A percentile compares a stretch with the other conserved stretches of the same genome.
Evolutionary conservation across 495 filamentous ascomycete genomes (phyloP).

Genomic region (Penicillium silybi): DNA sequence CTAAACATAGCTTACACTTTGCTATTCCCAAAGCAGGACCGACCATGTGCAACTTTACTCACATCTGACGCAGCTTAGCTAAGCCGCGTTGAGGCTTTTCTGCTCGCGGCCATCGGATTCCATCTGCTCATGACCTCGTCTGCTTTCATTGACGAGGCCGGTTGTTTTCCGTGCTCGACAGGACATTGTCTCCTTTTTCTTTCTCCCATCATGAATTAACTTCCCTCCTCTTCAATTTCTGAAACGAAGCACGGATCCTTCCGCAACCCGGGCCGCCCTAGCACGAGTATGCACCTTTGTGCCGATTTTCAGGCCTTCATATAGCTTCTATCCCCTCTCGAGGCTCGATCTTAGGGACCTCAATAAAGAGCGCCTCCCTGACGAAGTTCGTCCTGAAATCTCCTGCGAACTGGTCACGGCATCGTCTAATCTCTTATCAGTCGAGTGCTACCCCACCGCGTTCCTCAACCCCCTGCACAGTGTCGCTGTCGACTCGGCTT

Average conservation of each 20-base stretch:
- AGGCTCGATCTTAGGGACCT: not conserved
- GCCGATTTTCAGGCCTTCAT: constrained; percentile 9
- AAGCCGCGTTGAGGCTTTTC: constrained; percentile 22
- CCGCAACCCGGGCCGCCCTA: constrained; percentile 19
- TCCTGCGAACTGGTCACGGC: not conserved
- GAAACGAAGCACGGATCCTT: constrained; percentile 44
- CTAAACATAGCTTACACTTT: not conserved
- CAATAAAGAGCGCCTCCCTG: not conserved
- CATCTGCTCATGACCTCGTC: constrained; percentile 11
- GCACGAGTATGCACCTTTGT: constrained; percentile 13
- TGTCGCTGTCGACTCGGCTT: constrained; percentile 4
- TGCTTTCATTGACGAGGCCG: constrained; percentile 5
- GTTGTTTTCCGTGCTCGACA: not conserved
- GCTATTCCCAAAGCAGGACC: not conserved
- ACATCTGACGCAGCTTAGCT: constrained; percentile 16
- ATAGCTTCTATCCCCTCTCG: constrained; percentile 1
- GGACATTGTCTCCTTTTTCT: constrained; percentile 3
- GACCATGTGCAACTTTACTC: not conserved
- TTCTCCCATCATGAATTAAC: not conserved
- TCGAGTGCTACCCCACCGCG: constrained; percentile 19
- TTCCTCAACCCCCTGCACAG: constrained; percentile 5
- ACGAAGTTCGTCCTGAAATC: not conserved
- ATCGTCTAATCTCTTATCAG: constrained; percentile 25
- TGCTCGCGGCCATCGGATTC: constrained; percentile 35
- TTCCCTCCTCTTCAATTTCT: constrained; percentile 13